Percentiles rank a stretch among this genome's conserved stretches.
Evolutionary conservation across 148 eudicot genomes (phyloP).

Genomic region (Polygonum aviculare): DNA sequence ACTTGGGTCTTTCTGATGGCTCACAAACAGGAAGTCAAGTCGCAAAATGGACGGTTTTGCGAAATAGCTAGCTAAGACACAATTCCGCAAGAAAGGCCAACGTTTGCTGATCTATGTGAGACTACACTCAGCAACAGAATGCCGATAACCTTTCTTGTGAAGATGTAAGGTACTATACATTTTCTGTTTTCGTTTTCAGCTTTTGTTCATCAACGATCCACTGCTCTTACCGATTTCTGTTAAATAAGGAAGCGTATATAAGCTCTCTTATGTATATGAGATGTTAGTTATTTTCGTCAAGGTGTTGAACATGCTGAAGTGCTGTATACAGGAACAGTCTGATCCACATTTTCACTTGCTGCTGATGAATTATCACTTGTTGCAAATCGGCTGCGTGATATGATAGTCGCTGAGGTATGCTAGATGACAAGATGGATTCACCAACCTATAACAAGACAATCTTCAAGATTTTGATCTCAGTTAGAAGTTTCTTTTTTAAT

Average conservation of each 20-base stretch:
- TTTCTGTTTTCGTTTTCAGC: not conserved
- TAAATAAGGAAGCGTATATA: not conserved
- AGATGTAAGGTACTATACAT: not conserved
- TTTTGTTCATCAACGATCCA: not conserved
- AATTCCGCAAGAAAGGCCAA: no score
- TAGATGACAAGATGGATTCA: no score
- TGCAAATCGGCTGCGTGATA: conserved; percentile 7
- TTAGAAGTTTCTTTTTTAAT: no score
- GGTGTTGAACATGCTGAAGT: conserved; percentile 1
- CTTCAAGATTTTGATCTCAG: no score
- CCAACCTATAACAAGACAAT: no score
- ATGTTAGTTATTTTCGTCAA: not conserved
- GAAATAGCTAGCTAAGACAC: no score
- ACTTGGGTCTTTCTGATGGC: no score
- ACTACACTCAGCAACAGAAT: no score
- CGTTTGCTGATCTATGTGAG: no score
- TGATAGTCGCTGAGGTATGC: conserved; percentile 8
- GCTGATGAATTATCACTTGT: conserved; percentile 7
- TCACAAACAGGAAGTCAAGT: no score
- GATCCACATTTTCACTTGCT: conserved; percentile 5
- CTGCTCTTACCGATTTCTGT: not conserved
- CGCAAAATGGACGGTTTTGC: no score
- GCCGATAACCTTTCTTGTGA: no score
- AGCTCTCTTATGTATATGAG: not conserved
- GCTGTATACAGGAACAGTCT: conserved; percentile 9